phyloP scores from a whole-genome alignment of 345 rosid species.

The Angophora floribunda region DNA sequence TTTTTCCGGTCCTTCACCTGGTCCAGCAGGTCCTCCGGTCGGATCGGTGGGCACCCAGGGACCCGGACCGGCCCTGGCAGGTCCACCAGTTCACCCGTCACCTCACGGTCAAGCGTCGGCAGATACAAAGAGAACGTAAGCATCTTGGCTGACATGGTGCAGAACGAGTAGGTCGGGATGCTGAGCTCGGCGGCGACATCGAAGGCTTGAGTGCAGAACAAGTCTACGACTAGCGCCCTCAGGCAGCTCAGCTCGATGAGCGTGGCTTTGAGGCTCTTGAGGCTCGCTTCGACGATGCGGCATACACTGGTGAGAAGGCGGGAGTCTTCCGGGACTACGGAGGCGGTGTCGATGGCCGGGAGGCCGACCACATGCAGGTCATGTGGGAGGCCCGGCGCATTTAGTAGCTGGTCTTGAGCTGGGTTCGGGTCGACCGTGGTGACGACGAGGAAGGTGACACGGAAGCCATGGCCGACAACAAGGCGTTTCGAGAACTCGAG shows the following conservation, averaged over 20 bases:
- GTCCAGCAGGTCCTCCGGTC: slow-evolving; percentile 8
- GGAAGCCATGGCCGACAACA: slow-evolving; percentile 9
- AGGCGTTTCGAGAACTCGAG: slow-evolving; percentile 26
- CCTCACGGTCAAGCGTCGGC: slow-evolving; percentile 11
- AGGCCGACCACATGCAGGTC: slow-evolving; percentile 12
- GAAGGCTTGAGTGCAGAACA: slow-evolving; percentile 20
- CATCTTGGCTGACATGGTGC: slow-evolving; percentile 7
- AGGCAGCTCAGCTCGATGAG: slow-evolving; percentile 1
- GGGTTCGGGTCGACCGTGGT: slow-evolving; percentile 5
- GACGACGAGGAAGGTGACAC: slow-evolving; percentile 17
- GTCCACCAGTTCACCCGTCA: slow-evolving; percentile 13
- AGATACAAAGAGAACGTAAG: slow-evolving; percentile 13
- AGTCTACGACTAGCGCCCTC: slow-evolving; percentile 19
- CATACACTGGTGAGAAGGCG: not conserved
- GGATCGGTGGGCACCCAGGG: slow-evolving; percentile 22
- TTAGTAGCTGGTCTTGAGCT: slow-evolving; percentile 7
- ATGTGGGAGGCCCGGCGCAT: slow-evolving; percentile 2
- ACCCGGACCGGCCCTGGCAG: slow-evolving; percentile 7
- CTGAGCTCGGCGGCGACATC: slow-evolving; percentile 13
- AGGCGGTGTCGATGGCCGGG: slow-evolving; percentile 15
- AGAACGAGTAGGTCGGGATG: slow-evolving; percentile 13
- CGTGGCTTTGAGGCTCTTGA: slow-evolving; percentile 6
- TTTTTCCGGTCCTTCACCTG: slow-evolving; percentile 6
- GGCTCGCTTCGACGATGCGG: slow-evolving; percentile 9
- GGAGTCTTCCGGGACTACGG: slow-evolving; percentile 1